Conservation (phyloP, 805 yeast species). For the Cyberlindnera maritima region DNA sequence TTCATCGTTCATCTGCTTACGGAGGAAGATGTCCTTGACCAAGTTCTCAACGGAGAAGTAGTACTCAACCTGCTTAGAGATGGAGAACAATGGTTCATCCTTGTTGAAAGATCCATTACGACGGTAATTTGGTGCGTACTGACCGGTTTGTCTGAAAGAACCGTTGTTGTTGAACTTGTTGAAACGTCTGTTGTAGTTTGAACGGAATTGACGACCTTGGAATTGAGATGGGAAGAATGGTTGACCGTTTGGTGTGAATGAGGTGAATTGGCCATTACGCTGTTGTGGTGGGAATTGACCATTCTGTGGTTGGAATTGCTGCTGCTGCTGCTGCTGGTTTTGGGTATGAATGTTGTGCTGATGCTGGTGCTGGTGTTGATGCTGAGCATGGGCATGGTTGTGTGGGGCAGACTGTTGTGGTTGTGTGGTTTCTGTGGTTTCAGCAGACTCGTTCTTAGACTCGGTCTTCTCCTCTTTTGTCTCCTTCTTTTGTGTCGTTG, state of each 20-base stretch:
- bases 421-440: slow-evolving; percentile 1
- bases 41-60: slow-evolving; percentile 88
- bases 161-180: slow-evolving; percentile 20
- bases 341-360: slow-evolving; percentile 1
- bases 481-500: neutral
- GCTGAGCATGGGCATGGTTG: slow-evolving; percentile 3
- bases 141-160: slow-evolving; percentile 12
- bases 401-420: slow-evolving; percentile 2
- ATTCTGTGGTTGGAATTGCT: slow-evolving; percentile 7
- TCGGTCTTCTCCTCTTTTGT: slow-evolving; percentile 1
- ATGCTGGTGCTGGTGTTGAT: slow-evolving; percentile 4
- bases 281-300: slow-evolving; percentile 8
- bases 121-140: slow-evolving; percentile 5
- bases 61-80: slow-evolving; percentile 71
- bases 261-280: slow-evolving; percentile 5
- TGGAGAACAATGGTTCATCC: slow-evolving; percentile 23
- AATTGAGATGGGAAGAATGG: slow-evolving; percentile 16
- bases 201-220: slow-evolving; percentile 23
- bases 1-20: slow-evolving; percentile 73
- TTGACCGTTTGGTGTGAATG: slow-evolving; percentile 5
- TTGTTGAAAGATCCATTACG: slow-evolving; percentile 8
- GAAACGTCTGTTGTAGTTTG: slow-evolving; percentile 24
- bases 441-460: slow-evolving; percentile 3
- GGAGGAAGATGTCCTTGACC: slow-evolving; percentile 76
- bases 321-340: slow-evolving; percentile 6